These are phyloP conservation scores for Verticillium dahliae DNA, from an alignment of 2,329 filamentous ascomycete species.

Conservation along the genomic window DNA sequence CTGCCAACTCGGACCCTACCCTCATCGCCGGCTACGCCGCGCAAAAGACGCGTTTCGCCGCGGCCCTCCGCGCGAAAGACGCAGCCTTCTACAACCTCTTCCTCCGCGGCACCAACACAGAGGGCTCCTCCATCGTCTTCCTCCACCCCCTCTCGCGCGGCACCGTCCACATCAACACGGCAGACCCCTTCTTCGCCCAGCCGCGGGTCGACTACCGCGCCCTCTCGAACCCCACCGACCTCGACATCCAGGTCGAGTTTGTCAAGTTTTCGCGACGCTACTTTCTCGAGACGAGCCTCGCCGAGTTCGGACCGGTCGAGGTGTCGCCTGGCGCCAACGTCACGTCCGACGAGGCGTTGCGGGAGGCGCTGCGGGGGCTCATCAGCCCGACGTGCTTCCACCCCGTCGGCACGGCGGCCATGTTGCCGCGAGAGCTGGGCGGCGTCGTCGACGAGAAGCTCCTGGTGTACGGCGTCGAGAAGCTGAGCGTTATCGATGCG, in stretches of 20 bases:
- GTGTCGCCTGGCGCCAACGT: conserved; percentile 11
- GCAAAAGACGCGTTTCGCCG: conserved; percentile 27
- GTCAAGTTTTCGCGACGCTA: conserved; percentile 22
- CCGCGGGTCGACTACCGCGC: conserved; percentile 20
- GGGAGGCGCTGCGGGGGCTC: conserved; percentile 5
- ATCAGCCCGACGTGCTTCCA: conserved; percentile 11
- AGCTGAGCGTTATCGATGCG: conserved; percentile 9
- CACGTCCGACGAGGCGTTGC: conserved; percentile 8
- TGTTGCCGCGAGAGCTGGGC: conserved; percentile 11
- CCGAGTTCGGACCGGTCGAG: conserved; percentile 23
- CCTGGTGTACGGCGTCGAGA: conserved; percentile 8
- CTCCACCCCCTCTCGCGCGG: conserved; percentile 17
- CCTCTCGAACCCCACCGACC: conserved; percentile 19
- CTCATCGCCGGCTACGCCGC: conserved; percentile 27
- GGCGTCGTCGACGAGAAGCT: conserved; percentile 13
- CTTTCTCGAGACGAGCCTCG: conserved; percentile 27
- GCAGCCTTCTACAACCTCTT: conserved; percentile 25
- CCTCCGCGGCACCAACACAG: conserved; percentile 3
- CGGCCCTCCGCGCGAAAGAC: conserved; percentile 23
- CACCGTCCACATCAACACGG: conserved; percentile 23
- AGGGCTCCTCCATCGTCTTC: conserved; percentile 6
- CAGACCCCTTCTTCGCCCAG: conserved; percentile 19
- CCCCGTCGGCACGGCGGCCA: conserved; percentile 7
- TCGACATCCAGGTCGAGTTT: conserved; percentile 17
- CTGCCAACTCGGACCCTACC: conserved; percentile 20